These are phyloP conservation scores for Lepidium didymum DNA, from an alignment of 345 rosid genomes.

Conservation along the genomic window DNA sequence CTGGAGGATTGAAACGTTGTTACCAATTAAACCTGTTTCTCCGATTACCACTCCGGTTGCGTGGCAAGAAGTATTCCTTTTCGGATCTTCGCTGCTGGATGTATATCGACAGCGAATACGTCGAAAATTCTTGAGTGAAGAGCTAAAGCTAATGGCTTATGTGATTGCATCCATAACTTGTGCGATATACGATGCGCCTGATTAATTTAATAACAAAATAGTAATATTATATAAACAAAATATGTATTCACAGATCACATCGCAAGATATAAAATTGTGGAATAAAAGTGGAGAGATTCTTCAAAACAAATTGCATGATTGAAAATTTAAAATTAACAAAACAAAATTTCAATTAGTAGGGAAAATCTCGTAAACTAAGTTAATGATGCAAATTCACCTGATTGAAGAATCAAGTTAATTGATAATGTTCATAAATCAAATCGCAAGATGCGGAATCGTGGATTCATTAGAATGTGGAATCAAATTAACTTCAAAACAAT, in stretches of 20 bases:
- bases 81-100: conserved; percentile 89
- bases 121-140: conserved; percentile 90
- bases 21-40: conserved; percentile 86
- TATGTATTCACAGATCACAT: neutral
- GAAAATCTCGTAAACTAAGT: neutral
- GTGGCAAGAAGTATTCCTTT: conserved; percentile 83
- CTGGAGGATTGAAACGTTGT: conserved; percentile 88
- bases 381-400: neutral
- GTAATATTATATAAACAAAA: neutral
- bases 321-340: neutral
- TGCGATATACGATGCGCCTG: conserved; percentile 93
- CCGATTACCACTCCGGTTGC: conserved; percentile 92
- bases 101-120: conserved; percentile 90
- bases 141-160: conserved; percentile 83
- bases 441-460: neutral
- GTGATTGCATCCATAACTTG: conserved; percentile 68
- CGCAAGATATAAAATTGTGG: neutral
- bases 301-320: neutral
- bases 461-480: neutral
- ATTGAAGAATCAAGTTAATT: neutral
- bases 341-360: too few relatives aligned
- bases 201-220: neutral
- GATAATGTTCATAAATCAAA: neutral
- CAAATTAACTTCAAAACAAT: neutral
- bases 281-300: neutral